A percentile compares a stretch with the other conserved stretches of the same genome.
These are phyloP conservation scores for Tarenaya hassleriana DNA, from an alignment of 345 rosid species.

Conservation along the genomic window DNA sequence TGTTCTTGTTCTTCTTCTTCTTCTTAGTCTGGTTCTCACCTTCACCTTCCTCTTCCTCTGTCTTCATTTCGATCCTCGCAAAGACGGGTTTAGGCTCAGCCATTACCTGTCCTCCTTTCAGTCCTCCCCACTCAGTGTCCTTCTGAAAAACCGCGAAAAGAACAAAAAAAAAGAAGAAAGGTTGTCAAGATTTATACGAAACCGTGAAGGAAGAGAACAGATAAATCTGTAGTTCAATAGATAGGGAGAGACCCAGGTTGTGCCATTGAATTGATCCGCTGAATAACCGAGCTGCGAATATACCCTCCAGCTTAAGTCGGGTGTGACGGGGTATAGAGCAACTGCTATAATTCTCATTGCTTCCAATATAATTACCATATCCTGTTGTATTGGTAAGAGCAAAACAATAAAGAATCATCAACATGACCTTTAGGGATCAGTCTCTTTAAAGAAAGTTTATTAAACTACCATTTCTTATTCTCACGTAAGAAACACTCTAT, in stretches of 20 bases:
- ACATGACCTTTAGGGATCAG: not conserved
- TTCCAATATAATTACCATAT: constrained; percentile 81
- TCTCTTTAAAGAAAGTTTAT: no score
- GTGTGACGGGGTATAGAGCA: constrained; percentile 68
- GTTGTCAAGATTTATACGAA: not conserved
- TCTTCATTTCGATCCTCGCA: constrained; percentile 69
- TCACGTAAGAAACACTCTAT: no score
- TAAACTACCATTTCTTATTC: no score
- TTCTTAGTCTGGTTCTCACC: constrained; percentile 21
- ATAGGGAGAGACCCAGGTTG: constrained; percentile 52
- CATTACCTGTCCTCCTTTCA: constrained; percentile 80
- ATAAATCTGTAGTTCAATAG: not conserved
- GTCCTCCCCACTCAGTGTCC: constrained; percentile 85
- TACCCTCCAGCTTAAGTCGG: constrained; percentile 61
- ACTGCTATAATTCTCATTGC: constrained; percentile 78
- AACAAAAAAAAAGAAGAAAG: not conserved
- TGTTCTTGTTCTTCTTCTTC: constrained; percentile 30
- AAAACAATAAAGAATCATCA: constrained; percentile 13
- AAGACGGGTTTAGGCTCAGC: constrained; percentile 77
- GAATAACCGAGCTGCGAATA: constrained; percentile 85
- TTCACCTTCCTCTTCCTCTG: constrained; percentile 30
- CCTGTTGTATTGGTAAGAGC: constrained; percentile 36
- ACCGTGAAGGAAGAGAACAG: not conserved
- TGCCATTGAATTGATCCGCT: constrained; percentile 39
- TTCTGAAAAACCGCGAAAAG: constrained; percentile 30